Base-by-base conservation (phyloP, 495 filamentous ascomycete species). In the Pyrenula massariospora region DNA sequence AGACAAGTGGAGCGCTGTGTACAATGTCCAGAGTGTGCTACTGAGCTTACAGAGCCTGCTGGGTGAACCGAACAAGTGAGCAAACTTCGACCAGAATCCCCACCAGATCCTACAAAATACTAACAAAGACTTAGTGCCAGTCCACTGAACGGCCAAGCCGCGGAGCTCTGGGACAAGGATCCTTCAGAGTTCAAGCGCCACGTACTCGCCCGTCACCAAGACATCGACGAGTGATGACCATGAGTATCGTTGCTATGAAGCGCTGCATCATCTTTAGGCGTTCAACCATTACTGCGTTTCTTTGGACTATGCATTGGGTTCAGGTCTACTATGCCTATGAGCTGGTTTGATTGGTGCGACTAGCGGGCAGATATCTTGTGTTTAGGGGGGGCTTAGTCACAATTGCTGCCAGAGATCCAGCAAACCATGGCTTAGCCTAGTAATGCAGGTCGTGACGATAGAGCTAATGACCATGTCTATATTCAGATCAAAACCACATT, bases 21-120 rank as follows among this genome's bases (percentile, higher is more conserved):
- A 96, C 78, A 96, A 96, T 63, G 86, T 93, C 56, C 88, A 93
- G 72, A 93, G 84, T 50, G 88, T 99, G 22, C 73, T 99, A 51
- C 72, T 99, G 61, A 96, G 91, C 59, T 68, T 99, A 70, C 93
- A 99, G 73, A 95, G 90, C 70, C 74, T 99, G 61, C 81, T 99
- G 1, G 93, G 92, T 20, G 93, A 97, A 68, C 93, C 93, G 2
- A 99, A 99, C 73, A 96, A 96, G 94, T 98, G 77, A 65, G 84
- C 61, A 53, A 24, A 24, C 21, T 23, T 22, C 3, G 5, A 10
- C 19, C 22, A 20, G 19, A 19, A 22, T 10, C 3, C 25, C 57
- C 10, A 19, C 21, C 21, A 12, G 22, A 21, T 22, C 20, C 19
- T 52, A 10, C 25, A 22, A 55, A 49, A 25, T 15, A 24, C n/a